Conservation (phyloP, 805 yeast genomes). For the Lipomyces spencermartinsiae region DNA sequence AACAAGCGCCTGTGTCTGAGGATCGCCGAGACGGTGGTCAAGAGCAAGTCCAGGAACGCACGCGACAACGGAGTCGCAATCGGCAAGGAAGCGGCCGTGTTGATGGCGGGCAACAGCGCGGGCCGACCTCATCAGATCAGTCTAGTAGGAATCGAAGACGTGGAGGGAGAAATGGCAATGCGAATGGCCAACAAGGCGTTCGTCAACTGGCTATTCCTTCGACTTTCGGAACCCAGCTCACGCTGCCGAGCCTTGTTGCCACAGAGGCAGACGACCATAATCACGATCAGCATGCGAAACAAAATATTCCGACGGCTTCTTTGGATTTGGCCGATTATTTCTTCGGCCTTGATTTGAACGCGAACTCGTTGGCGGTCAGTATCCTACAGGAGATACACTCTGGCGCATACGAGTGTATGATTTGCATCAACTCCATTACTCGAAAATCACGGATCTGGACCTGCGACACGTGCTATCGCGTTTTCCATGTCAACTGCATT, state of each 20-base stretch:
- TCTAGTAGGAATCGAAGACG: neutral
- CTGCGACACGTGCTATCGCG: slow-evolving; percentile 77
- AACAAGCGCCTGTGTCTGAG: neutral
- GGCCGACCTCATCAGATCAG: neutral
- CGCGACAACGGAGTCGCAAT: neutral
- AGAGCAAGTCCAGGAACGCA: neutral
- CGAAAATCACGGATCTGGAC: slow-evolving; percentile 74
- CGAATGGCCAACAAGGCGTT: neutral
- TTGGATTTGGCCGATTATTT: slow-evolving; percentile 29
- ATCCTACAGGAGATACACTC: slow-evolving; percentile 31
- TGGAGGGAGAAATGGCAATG: neutral
- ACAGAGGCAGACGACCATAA: neutral
- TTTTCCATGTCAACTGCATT: slow-evolving; percentile 84
- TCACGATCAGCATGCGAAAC: neutral
- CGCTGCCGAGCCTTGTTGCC: neutral
- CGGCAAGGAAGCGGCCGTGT: neutral
- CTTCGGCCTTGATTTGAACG: slow-evolving; percentile 17
- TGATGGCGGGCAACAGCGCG: neutral
- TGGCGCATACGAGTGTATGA: slow-evolving; percentile 67
- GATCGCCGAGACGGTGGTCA: neutral
- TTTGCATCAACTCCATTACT: slow-evolving; percentile 85
- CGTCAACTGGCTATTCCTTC: neutral
- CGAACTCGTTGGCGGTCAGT: slow-evolving; percentile 23
- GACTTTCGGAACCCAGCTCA: slow-evolving; percentile 44
- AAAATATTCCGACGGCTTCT: slow-evolving; percentile 5